Evolutionary conservation across 331 rosid species (phyloP), one percentile per base, ranked within the genome.

Genomic region (Pyracantha coccinea): DNA sequence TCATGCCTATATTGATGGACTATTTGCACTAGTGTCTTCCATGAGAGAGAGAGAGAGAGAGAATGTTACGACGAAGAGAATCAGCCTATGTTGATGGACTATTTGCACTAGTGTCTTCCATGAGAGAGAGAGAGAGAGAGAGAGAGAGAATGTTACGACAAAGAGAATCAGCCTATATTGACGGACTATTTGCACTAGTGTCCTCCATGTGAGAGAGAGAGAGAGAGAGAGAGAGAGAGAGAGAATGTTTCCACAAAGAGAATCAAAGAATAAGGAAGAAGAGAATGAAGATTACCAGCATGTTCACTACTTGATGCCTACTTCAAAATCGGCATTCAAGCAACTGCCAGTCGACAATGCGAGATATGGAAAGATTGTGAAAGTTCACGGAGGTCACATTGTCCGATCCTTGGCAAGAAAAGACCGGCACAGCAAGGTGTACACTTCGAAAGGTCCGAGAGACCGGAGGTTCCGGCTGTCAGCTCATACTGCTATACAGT

Each of bases 391-490:
- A 19, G 83, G 78, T 27, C 77, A 31, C 21, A 54, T 83, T 32
- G 72, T 79, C 9, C 79, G 84, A 33, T 29, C 79, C 50, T 15
- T 71, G 2, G 63, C 45, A 1, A 61, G 76, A 29, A 83, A 84
- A 44, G 82, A 77, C 33, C 77, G 80, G 15, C 85, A 84, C 72
- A 84, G 81, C 80, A 84, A 84, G 73, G 82, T 84, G 50, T 66
- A 9, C 72, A 84, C 85, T 4, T 64, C 82, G 9, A 84, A 69
- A 71, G 87, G 87, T 47, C 73, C 66, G 4, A 82, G 83, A 62
- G 87, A 84, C 80, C 73, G 82, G 54, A 80, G 87, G 21, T 81
- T 84, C 64, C 66, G 87, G 31, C 73, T 80, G 29, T 77, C 87
- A 5, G 87, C 85, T 41, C 68, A 47, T 4, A 84, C 85, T 2